Conservation (phyloP, 192 early-diverging fungal genomes). For the Coemansia sp. region DNA sequence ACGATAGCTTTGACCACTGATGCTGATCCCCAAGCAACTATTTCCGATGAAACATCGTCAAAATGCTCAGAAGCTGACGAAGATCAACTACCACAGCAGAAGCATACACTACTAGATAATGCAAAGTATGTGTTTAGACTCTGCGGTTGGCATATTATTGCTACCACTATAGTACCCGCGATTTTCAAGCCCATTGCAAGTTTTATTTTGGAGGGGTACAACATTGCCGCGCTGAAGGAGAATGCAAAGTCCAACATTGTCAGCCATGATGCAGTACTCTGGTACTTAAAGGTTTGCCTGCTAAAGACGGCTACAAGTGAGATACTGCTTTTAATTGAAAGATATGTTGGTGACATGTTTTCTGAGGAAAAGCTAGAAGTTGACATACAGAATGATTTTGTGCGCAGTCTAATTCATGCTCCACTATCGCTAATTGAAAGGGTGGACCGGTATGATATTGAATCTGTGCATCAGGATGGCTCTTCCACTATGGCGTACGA, state of each 20-base stretch:
- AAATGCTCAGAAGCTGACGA: neutral
- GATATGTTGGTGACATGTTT: neutral
- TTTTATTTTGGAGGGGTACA: conserved; percentile 35
- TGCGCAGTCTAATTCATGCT: neutral
- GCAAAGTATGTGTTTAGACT: neutral
- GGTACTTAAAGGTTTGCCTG: neutral
- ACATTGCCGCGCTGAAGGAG: conserved; percentile 16
- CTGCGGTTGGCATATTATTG: neutral
- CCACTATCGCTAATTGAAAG: conserved; percentile 13
- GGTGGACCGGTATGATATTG: neutral
- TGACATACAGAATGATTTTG: neutral
- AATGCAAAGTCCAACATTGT: neutral
- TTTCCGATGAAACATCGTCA: neutral
- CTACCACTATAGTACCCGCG: neutral
- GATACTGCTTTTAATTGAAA: neutral
- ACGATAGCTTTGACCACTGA: neutral
- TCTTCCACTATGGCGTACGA: neutral
- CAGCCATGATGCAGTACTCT: conserved; percentile 3
- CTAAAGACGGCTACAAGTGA: neutral
- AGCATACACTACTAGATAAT: neutral
- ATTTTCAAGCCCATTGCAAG: conserved; percentile 7
- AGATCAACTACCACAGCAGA: neutral
- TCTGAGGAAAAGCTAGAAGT: neutral
- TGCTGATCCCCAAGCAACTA: neutral
- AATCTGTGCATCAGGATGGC: neutral